A percentile compares a stretch with the other conserved stretches of the same genome.
phyloP scores from a whole-genome alignment of 2,329 filamentous ascomycete species.

The Fusarium sp. region DNA sequence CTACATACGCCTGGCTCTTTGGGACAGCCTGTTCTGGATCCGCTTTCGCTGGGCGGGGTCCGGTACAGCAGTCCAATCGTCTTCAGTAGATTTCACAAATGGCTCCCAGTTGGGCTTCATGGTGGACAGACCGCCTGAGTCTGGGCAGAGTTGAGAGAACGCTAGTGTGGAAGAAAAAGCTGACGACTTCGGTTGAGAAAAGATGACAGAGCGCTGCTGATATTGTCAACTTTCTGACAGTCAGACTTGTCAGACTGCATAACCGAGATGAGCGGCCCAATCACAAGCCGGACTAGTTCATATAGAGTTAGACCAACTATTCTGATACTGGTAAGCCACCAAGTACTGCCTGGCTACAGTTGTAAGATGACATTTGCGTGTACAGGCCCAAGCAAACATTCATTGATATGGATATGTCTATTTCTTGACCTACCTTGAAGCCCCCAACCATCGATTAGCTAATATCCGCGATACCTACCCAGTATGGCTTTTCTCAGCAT shows the following conservation, averaged over 20 bases:
- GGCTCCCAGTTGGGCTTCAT: slow-evolving; percentile 11
- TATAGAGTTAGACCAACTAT: not conserved
- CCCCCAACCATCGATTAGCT: accelerated
- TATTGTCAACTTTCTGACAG: not conserved
- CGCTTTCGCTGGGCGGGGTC: slow-evolving; percentile 25
- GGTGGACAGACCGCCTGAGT: not conserved
- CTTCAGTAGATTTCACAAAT: slow-evolving; percentile 1
- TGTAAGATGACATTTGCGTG: accelerated
- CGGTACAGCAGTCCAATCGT: slow-evolving; percentile 24
- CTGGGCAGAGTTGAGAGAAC: too few relatives aligned
- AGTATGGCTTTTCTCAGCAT: accelerated
- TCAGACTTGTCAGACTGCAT: slow-evolving; percentile 8
- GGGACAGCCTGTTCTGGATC: slow-evolving; percentile 33
- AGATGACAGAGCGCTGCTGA: not conserved
- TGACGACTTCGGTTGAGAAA: not conserved
- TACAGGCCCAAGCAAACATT: too few relatives aligned
- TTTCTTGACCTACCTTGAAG: not conserved
- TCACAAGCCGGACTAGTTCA: not conserved
- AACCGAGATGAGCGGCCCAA: not conserved
- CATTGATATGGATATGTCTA: too few relatives aligned
- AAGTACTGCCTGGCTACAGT: too few relatives aligned
- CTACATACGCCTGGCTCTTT: slow-evolving; percentile 25
- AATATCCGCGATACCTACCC: too few relatives aligned
- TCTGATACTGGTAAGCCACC: not conserved
- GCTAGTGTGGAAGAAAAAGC: too few relatives aligned